phyloP scores from a whole-genome alignment of 371 early-diverging fungal species.

The Funneliformis caledonium region DNA sequence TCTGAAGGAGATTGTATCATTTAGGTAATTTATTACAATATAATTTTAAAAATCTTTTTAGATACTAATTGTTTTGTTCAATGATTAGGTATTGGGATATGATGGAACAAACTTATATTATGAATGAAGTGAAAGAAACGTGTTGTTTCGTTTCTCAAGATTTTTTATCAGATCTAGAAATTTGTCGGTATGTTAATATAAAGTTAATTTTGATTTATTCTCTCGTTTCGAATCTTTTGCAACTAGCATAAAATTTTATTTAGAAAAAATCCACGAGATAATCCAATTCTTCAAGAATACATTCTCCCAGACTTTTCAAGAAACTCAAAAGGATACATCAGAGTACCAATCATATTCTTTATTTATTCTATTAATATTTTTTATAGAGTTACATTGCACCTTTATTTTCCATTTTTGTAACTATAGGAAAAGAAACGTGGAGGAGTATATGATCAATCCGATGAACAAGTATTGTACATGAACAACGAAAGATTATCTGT shows the following conservation, averaged over 20 bases:
- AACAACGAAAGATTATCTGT: slow-evolving; percentile 86
- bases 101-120: slow-evolving; percentile 89
- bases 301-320: slow-evolving; percentile 79
- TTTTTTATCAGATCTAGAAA: slow-evolving; percentile 67
- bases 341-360: slow-evolving; percentile 39
- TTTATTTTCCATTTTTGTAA: neutral
- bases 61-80: slow-evolving; percentile 16
- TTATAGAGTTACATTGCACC: neutral
- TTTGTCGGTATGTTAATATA: slow-evolving; percentile 57
- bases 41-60: neutral
- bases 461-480: slow-evolving; percentile 72
- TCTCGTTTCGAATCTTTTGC: neutral
- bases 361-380: neutral
- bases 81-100: slow-evolving; percentile 75
- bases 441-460: slow-evolving; percentile 28
- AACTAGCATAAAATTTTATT: neutral
- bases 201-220: neutral
- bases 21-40: slow-evolving; percentile 54
- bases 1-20: slow-evolving; percentile 87
- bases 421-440: slow-evolving; percentile 22
- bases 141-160: slow-evolving; percentile 81
- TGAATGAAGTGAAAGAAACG: slow-evolving; percentile 82
- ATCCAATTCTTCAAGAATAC: slow-evolving; percentile 71
- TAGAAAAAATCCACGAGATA: slow-evolving; percentile 52
- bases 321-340: slow-evolving; percentile 65